Evolutionary conservation across 495 filamentous ascomycete genomes (phyloP), one percentile per base, ranked within the genome.

Genomic region (Darksidea phi): DNA sequence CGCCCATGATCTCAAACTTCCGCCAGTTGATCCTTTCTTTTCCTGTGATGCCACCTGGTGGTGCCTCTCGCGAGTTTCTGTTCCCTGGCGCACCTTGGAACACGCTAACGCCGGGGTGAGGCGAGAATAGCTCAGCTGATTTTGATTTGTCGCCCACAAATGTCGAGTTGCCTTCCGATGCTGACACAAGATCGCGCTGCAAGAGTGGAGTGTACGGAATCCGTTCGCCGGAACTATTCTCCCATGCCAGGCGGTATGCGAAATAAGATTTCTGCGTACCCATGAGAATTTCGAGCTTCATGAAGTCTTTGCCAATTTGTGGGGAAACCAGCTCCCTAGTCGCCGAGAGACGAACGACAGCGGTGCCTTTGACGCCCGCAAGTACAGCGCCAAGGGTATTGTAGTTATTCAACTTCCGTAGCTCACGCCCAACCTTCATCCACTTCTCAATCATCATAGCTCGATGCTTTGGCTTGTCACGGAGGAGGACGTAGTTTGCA

Each of bases 161-260:
- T 12, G 94, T 97, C 61, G 81, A 80, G 72, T 94, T 97, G 21
- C 94, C 94, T 74, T 95, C 89, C 70, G 95, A 90, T 4, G 94
- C 94, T 18, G 88, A 87, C 6, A 96, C 90, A 26, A 98, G 78
- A 74, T 98, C 94, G 36, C 91, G 82, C 23, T 88, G 82, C 70
- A 93, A 91, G 47, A 98, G 77, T n/a, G 95, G 93, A 46, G 97
- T 82, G 72, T 95, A 97, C 10, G 94, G 95, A 37, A 98, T 97
- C 8, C 92, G 82, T 67, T 93, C 89, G 4, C 87, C 77, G 34
- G 89, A 88, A 13, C 90, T 91, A 72, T 98, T 98, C 66, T 95
- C 90, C 91, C 93, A 97, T 1, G 94, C 94, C 11, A 98, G 77
- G 13, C 94, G 88, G 73, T 98, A 98, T 17, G 94, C 90, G 66